Percentiles rank a stretch among this genome's conserved stretches.
These are phyloP conservation scores for Xylaria sp. DNA, from an alignment of 2,329 filamentous ascomycete species.

Conservation along the genomic window DNA sequence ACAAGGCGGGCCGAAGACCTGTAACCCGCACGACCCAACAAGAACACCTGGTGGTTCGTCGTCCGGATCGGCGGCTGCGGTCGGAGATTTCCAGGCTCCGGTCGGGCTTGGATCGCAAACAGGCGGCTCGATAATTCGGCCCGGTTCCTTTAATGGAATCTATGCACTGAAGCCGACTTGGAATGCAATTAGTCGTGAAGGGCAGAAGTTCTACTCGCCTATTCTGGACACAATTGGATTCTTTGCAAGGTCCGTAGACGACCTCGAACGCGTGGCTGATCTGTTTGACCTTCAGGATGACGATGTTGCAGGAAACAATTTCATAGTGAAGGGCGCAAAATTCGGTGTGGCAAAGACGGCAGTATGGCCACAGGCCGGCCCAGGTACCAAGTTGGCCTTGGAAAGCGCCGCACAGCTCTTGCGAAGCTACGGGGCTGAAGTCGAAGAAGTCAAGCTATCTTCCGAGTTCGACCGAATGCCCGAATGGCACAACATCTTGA, in stretches of 20 bases:
- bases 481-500: conserved; percentile 58
- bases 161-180: conserved; percentile 72
- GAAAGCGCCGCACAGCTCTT: conserved; percentile 49
- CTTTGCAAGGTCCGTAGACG: conserved; percentile 62
- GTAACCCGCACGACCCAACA: conserved; percentile 68
- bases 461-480: conserved; percentile 54
- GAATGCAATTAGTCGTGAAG: conserved; percentile 66
- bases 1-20: conserved; percentile 56
- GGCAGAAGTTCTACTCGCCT: conserved; percentile 62
- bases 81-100: conserved; percentile 68
- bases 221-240: conserved; percentile 68
- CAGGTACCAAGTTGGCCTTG: conserved; percentile 51
- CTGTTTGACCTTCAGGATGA: conserved; percentile 62
- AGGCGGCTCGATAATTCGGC: conserved; percentile 66
- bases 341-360: conserved; percentile 62
- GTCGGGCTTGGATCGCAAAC: conserved; percentile 70
- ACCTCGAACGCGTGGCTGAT: conserved; percentile 61
- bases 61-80: conserved; percentile 69
- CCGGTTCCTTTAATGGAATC: conserved; percentile 68
- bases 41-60: conserved; percentile 73
- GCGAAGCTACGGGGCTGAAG: conserved; percentile 53
- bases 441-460: conserved; percentile 62
- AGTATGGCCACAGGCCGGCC: conserved; percentile 55
- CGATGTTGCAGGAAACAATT: conserved; percentile 36
- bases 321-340: conserved; percentile 52